Conservation (phyloP, 768 basidiomycete genomes). For the Pisolithus sp. region DNA sequence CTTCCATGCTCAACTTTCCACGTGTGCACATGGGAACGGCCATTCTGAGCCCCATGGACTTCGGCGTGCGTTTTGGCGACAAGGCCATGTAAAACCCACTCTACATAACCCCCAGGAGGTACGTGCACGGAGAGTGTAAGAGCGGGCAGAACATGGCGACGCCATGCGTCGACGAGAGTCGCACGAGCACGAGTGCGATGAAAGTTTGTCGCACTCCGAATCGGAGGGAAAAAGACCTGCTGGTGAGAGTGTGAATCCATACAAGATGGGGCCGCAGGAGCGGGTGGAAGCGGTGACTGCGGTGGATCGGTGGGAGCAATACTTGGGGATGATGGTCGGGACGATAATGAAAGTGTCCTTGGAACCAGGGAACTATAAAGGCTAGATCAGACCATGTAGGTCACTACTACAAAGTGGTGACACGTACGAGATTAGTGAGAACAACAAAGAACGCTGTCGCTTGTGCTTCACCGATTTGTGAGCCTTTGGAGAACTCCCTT, state of each 20-base stretch:
- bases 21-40: background rate
- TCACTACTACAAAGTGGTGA: background rate
- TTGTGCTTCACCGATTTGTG: conserved; percentile 47
- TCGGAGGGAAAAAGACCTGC: conserved; percentile 4
- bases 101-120: conserved; percentile 27
- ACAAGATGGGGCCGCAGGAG: conserved; percentile 18
- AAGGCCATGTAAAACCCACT: conserved; percentile 27
- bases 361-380: conserved; percentile 24
- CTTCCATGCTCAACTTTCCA: conserved; percentile 36
- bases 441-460: conserved; percentile 64
- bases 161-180: conserved; percentile 59
- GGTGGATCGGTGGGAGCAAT: conserved; percentile 17
- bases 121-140: conserved; percentile 27
- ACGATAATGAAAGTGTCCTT: conserved; percentile 24
- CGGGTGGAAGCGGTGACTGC: conserved; percentile 24
- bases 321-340: conserved; percentile 16
- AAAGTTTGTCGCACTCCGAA: conserved; percentile 26
- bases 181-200: conserved; percentile 62
- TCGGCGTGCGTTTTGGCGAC: conserved; percentile 12
- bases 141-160: conserved; percentile 52
- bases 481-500: conserved; percentile 18
- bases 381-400: conserved; percentile 6
- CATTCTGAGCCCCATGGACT: conserved; percentile 11
- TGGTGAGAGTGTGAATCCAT: conserved; percentile 21
- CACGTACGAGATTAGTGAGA: conserved; percentile 58